phyloP scores from a whole-genome alignment of 2,329 filamentous ascomycete genomes.

The Neofusicoccum sp. region DNA sequence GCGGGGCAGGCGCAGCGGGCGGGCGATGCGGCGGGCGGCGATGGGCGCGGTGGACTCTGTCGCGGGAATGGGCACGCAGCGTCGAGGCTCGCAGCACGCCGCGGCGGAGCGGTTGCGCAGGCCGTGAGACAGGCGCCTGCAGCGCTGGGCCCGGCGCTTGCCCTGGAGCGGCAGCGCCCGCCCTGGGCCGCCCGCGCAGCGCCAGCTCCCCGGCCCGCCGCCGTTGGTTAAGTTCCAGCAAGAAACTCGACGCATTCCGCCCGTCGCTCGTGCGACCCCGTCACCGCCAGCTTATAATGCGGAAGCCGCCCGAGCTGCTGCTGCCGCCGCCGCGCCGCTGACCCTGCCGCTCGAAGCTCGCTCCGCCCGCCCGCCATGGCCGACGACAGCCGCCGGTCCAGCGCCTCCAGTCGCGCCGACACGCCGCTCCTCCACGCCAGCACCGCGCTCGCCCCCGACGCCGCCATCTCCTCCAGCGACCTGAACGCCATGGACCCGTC shows the following conservation, averaged over 20 bases:
- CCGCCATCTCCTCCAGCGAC: slow-evolving; percentile 21
- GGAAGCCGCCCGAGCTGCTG: neutral
- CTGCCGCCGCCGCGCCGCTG: neutral
- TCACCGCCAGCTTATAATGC: slow-evolving; percentile 16
- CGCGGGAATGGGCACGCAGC: neutral
- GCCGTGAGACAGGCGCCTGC: no score
- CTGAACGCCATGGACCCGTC: slow-evolving; percentile 24
- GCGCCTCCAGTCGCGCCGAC: slow-evolving; percentile 32
- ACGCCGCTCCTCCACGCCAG: slow-evolving; percentile 22
- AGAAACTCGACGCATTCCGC: slow-evolving; percentile 8
- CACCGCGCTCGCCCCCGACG: slow-evolving; percentile 18
- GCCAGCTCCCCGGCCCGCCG: neutral
- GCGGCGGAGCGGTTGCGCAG: no score
- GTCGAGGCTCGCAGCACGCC: no score
- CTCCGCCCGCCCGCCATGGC: slow-evolving; percentile 28
- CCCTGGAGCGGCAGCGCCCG: neutral
- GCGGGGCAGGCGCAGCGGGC: slow-evolving; percentile 2
- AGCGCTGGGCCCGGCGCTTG: neutral
- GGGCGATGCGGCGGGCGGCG: neutral
- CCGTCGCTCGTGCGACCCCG: slow-evolving; percentile 1
- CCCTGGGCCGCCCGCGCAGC: neutral
- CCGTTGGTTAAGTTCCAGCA: slow-evolving; percentile 9
- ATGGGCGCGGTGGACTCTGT: neutral
- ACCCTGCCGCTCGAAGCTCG: neutral
- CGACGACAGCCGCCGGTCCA: slow-evolving; percentile 33